Percentiles rank a stretch among this genome's conserved stretches.
Evolutionary conservation across 768 basidiomycete species (phyloP).

Genomic region (Boletus vinaceobasis): DNA sequence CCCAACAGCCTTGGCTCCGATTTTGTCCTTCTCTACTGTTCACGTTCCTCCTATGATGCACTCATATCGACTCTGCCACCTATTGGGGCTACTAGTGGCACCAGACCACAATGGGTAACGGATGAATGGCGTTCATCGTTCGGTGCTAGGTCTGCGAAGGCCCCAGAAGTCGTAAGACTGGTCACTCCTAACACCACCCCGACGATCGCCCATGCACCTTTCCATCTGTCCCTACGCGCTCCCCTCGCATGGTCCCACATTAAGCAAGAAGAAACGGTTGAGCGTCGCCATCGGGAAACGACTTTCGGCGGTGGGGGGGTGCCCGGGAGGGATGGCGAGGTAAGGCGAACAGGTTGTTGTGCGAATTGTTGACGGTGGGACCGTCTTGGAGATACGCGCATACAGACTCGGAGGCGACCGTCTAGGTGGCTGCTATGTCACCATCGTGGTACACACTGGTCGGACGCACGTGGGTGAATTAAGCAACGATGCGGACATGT

Average conservation of each 20-base stretch:
- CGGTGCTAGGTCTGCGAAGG: no score
- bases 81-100: no score
- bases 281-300: conserved; percentile 28
- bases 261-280: conserved; percentile 54
- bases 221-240: conserved; percentile 62
- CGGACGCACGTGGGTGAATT: conserved; percentile 1
- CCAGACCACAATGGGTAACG: no score
- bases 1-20: no score
- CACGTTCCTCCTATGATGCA: no score
- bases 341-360: conserved; percentile 32
- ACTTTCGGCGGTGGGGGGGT: conserved; percentile 4
- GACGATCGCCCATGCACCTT: conserved; percentile 75
- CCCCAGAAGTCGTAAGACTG: no score
- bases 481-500: background rate
- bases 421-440: background rate
- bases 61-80: no score
- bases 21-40: no score
- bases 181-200: conserved; percentile 35
- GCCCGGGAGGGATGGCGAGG: conserved; percentile 11
- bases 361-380: conserved; percentile 32
- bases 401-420: background rate
- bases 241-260: conserved; percentile 44
- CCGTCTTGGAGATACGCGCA: background rate
- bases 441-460: background rate
- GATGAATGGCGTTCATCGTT: no score